Evolutionary conservation across 1,139 yeast genomes (phyloP).

Genomic region (Pichia sp.): DNA sequence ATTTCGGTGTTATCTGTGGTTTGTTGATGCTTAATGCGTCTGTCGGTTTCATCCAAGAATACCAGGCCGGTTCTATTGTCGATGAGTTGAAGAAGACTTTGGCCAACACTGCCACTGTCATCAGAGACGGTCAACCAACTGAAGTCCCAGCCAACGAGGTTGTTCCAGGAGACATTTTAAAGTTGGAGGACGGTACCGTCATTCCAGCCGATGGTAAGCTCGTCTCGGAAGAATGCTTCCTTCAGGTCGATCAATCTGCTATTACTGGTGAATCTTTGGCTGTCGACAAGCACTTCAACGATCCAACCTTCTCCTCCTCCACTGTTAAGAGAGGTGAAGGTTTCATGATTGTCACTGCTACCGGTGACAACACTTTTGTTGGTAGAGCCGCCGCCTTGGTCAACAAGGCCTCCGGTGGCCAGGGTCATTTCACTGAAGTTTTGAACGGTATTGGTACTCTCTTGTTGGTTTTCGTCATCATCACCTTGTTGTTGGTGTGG

Average conservation of each 20-base stretch:
- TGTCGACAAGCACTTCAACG: constrained; percentile 89
- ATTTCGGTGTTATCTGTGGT: constrained; percentile 96
- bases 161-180: constrained; percentile 91
- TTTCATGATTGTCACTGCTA: constrained; percentile 91
- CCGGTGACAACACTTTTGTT: constrained; percentile 90
- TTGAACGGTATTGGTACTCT: constrained; percentile 97
- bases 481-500: constrained; percentile 89
- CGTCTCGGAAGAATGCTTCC: constrained; percentile 80
- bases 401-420: constrained; percentile 90
- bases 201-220: constrained; percentile 95
- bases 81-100: constrained; percentile 91
- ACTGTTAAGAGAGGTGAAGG: constrained; percentile 97
- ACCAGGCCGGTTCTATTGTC: constrained; percentile 94
- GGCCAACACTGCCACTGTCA: constrained; percentile 82
- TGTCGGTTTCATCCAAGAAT: constrained; percentile 97
- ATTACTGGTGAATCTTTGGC: constrained; percentile 98
- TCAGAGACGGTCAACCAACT: constrained; percentile 75
- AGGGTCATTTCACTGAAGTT: constrained; percentile 97
- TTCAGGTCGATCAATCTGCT: constrained; percentile 97
- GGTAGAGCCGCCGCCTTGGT: constrained; percentile 95
- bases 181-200: constrained; percentile 91
- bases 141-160: constrained; percentile 78
- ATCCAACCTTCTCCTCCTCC: constrained; percentile 86
- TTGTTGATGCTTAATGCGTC: constrained; percentile 81
- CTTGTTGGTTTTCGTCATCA: constrained; percentile 81